Evolutionary conservation across 2,329 filamentous ascomycete species (phyloP), one percentile per base, ranked within the genome.

Genomic region (Hymenoscyphus salicellus): DNA sequence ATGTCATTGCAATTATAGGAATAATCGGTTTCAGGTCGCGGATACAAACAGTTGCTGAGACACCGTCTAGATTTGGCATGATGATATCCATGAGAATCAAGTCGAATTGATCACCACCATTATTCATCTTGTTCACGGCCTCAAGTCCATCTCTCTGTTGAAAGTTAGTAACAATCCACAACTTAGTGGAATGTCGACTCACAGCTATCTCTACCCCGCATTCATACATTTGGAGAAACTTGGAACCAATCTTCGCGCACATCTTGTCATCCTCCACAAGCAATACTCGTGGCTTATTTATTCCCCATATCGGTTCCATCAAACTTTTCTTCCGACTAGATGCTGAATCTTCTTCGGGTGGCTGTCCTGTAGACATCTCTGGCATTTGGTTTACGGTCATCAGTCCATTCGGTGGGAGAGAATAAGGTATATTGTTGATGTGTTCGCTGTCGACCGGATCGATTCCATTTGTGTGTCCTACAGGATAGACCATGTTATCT

Each of bases 1-100:
- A 97, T 2, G 95, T 99, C 95, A 99, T 98, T 57, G 95, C 95
- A 65, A 99, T 92, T 72, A 99, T 96, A 0, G 95, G 95, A 23
- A 91, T 88, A 5, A 88, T 86, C 43, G 87, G 86, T 68, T 93
- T 88, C 67, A 94, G 92, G 74, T 97, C 91, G 61, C 94, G 88
- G 69, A 99, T 97, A 67, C 97, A 87, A 73, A 95, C 91, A 64
- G 93, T 97, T 2, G 95, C 94, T 17, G 93, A 97, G 5, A 98
- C 93, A 71, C 95, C 95, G 73, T 98, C 95, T 62, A 98, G 83
- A 69, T 93, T 90, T 5, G 95, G 95, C 95, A 99, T 98, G 71
- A 99, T 96, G 69, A 99, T 94, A 75, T 95, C 91, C 91, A 94
- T 94, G 67, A 94, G 85, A 68, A 94, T 92, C 62, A 90, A 78